These are phyloP conservation scores for Eudorina sp. DNA, from an alignment of 139 green algal genomes.

Conservation along the genomic window DNA sequence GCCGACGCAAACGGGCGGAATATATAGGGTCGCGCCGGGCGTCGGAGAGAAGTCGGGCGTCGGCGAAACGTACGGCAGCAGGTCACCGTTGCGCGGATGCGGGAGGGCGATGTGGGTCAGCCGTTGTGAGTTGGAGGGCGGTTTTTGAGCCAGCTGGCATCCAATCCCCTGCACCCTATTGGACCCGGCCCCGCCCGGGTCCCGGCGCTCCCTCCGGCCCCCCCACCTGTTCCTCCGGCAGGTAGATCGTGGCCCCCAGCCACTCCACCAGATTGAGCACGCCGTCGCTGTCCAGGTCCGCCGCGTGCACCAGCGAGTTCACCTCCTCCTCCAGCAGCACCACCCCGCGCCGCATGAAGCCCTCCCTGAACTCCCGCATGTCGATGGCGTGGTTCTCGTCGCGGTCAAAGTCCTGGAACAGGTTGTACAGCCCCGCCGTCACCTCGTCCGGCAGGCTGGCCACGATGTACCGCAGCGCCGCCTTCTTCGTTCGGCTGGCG, in stretches of 20 bases:
- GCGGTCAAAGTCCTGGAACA: slow-evolving; percentile 46
- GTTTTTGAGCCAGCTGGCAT: too few species aligned
- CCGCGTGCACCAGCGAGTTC: not conserved
- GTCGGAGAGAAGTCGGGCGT: too few species aligned
- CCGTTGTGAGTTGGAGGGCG: too few species aligned
- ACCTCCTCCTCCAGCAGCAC: slow-evolving; percentile 41
- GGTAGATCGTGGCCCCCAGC: slow-evolving; percentile 20
- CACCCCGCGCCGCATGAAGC: slow-evolving; percentile 35
- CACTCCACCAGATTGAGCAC: slow-evolving; percentile 46
- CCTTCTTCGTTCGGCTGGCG: slow-evolving; percentile 18
- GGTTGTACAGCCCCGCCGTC: slow-evolving; percentile 35
- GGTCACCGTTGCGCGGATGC: too few species aligned
- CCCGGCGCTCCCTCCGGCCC: not conserved
- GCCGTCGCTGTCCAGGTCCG: slow-evolving; percentile 42
- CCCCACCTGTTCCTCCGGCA: slow-evolving; percentile 29
- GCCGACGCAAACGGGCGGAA: not conserved
- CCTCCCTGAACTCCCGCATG: slow-evolving; percentile 12
- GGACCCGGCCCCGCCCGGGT: too few species aligned
- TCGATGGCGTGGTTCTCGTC: slow-evolving; percentile 34
- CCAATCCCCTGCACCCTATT: too few species aligned
- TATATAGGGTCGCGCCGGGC: too few species aligned
- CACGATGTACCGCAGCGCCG: slow-evolving; percentile 38
- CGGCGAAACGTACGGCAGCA: too few species aligned
- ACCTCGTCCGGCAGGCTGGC: slow-evolving; percentile 35
- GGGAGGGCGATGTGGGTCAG: too few species aligned